These are phyloP conservation scores for Beta corolliflora DNA, from an alignment of 179 eudicot species.

Conservation along the genomic window DNA sequence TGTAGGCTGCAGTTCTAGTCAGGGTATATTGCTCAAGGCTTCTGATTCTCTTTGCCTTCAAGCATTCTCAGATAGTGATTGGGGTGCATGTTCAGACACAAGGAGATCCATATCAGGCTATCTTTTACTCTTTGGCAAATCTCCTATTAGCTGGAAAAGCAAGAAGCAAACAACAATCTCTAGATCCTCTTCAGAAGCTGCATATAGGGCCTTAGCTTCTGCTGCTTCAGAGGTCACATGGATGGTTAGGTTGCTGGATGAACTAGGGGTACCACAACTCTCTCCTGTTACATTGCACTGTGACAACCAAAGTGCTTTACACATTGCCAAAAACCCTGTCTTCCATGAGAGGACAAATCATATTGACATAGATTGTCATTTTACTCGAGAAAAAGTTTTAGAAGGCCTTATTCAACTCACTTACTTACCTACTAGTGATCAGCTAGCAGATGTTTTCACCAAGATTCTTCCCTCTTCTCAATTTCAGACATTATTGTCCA, in stretches of 20 bases:
- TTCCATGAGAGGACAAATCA: not conserved
- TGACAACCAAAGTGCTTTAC: not conserved
- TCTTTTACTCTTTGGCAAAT: not conserved
- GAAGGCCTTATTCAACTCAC: not conserved
- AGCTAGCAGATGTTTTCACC: not conserved
- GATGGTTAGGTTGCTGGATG: not conserved
- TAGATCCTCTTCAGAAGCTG: not conserved
- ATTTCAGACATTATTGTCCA: too few species aligned
- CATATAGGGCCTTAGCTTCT: not conserved
- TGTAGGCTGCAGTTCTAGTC: not conserved
- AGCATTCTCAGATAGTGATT: not conserved
- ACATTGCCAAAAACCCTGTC: not conserved
- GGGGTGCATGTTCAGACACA: too few species aligned
- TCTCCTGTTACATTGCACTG: not conserved
- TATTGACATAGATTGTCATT: not conserved
- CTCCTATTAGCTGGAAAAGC: not conserved
- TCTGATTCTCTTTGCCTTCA: not conserved
- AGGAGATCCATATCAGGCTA: not conserved
- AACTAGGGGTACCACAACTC: not conserved
- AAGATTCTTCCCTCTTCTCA: not conserved
- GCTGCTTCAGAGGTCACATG: not conserved
- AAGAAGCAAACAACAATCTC: not conserved
- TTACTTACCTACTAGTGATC: not conserved
- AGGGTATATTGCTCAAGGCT: not conserved
- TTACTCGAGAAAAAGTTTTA: not conserved